Evolutionary conservation across 139 green algal genomes (phyloP), one percentile per base, ranked within the genome.

Genomic region (Penium margaritaceum): DNA sequence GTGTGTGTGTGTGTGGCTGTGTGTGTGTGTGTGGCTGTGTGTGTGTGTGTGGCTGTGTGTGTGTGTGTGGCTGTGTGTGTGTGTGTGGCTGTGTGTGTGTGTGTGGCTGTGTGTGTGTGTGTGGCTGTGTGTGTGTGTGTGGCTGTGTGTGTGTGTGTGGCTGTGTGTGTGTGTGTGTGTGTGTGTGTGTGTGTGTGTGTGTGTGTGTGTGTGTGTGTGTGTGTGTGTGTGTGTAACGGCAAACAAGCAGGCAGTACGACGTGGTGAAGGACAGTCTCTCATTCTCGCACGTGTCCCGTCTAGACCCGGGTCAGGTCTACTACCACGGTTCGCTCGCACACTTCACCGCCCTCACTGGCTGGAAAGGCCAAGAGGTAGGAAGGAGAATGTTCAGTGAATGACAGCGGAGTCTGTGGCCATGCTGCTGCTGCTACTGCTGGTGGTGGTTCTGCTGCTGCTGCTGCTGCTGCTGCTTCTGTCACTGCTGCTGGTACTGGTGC

Each of bases 221-320:
- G 41, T 51, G 9, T 51, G 41, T 51, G 9, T 51, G 41, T 12
- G 12, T 51, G 9, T 51, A 9, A 51, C 12, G 12, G 41, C n/a
- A n/a, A n/a, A n/a, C 29, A 38, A 62, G 65, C 67, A 75, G 69
- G 51, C 19, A 15, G 17, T 76, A 69, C 53, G 69, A 76, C 9
- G 33, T 21, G 12, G 15, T 17, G 4, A 54, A 53, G 38, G 69
- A 76, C 53, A 69, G 30, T 24, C 69, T 76, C n/a, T 24, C 51
- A 3, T 76, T 61, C 3, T 27, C 27, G 3, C 51, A 19, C n/a
- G 69, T 76, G 32, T 3, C 4, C 14, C 29, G 30, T 3, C 69
- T 76, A 29, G 19, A 21, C 14, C 69, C 30, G 14, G 27, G 33
- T 5, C 9, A 27, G 19, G 51, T 76, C 2, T 76, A 76, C 43